Base-by-base conservation (phyloP, 2,329 filamentous ascomycete genomes). In the Tolypocladium nubicola region DNA sequence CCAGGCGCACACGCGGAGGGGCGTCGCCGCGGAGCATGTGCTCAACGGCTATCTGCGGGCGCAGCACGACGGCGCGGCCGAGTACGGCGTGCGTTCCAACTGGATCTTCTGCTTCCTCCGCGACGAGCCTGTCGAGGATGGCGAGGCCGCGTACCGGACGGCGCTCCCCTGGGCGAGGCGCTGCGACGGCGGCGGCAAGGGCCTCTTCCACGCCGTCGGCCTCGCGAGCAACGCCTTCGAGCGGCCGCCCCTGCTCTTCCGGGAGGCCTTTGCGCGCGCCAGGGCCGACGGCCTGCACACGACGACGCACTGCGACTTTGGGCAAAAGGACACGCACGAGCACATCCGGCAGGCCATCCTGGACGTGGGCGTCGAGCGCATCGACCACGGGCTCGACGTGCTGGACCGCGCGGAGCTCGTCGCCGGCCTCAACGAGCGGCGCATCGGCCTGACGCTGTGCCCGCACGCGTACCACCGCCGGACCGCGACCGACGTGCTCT, bases 21-120 rank as follows among this genome's bases (percentile, higher is more conserved):
- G 84, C 5, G 72, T 91, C 4, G 61, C 76, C 2, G 85, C 87
- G 64, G 72, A 77, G 19, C 83, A 80, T 2, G 79, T 90, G 13
- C 76, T 90, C 1, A 67, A 71, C 6, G 88, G 87, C 8, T 84
- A 89, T 64, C 73, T 74, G 1, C 73, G 75, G 1, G 88, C 85
- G 1, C 79, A 83, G 60, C 65, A 73, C 58, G 77, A 80, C 21
- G 87, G 87, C 1, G 75, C 82, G 64, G 68, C 67, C 39, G 79
- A 87, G 58, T 76, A 87, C n/a, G 82, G 80, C 26, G 77, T 90
- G 57, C 82, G 79, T 4, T 83, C 81, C 43, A 77, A 82, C 59
- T 73, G 90, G 54, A 87, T 89, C 61, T 80, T 87, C 62, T 90
- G 87, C 68, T 85, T 90, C 65, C 71, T 90, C 60, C 79, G 86